phyloP scores from a whole-genome alignment of 2,329 filamentous ascomycete species.

The Coniochaeta sp. region DNA sequence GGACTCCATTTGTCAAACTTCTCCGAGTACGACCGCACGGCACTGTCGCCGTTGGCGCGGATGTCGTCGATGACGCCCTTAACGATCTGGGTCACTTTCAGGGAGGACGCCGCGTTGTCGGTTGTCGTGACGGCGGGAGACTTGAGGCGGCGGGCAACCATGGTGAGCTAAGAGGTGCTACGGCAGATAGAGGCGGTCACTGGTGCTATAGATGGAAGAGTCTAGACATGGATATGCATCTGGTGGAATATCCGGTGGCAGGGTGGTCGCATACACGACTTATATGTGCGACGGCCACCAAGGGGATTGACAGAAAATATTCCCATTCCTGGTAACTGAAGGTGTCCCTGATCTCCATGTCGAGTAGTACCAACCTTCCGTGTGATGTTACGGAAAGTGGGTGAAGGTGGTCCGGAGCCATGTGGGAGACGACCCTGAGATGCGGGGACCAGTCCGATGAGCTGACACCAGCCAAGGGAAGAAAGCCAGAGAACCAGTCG shows the following conservation, averaged over 20 bases:
- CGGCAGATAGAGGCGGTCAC: background rate
- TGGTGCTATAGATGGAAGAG: background rate
- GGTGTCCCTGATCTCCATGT: background rate
- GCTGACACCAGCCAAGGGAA: background rate
- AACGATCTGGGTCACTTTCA: slow-evolving; percentile 26
- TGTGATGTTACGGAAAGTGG: background rate
- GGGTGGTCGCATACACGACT: background rate
- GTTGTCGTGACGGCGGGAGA: slow-evolving; percentile 5
- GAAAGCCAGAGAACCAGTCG: background rate
- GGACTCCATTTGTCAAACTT: slow-evolving; percentile 49
- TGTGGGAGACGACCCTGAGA: background rate
- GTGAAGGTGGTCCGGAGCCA: background rate
- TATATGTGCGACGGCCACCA: background rate
- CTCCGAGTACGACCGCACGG: slow-evolving; percentile 40
- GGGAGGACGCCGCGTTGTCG: slow-evolving; percentile 5
- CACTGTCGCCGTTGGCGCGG: slow-evolving; percentile 35
- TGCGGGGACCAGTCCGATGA: background rate
- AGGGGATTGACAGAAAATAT: background rate
- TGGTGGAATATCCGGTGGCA: background rate
- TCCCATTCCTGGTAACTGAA: background rate
- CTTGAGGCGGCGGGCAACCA: slow-evolving; percentile 7
- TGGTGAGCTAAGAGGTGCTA: background rate
- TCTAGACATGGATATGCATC: background rate
- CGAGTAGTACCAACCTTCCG: background rate
- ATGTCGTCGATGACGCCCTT: slow-evolving; percentile 39